Base-by-base conservation (phyloP, 148 eudicot genomes). In the Rhododendron henanense region DNA sequence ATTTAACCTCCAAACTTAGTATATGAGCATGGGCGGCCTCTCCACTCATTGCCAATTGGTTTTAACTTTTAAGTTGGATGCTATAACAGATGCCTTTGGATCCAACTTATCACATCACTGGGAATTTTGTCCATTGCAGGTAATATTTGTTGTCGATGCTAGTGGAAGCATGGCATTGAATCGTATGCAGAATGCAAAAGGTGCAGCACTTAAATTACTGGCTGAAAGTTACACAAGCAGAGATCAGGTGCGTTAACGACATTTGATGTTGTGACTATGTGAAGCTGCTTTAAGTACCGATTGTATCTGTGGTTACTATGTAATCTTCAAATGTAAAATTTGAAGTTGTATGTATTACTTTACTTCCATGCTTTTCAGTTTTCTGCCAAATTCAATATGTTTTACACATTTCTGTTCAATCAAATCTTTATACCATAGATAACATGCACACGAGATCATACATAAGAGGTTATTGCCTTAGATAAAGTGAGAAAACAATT, bases 131-230 rank as follows among this genome's bases (percentile, higher is more conserved):
- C 11, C 83, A 39, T 77, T 79, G 57, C 92, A 97, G 99, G 98
- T 96, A 44, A 97, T 95, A 87, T 95, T 95, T 91, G 98, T 97
- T 83, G 99, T 97, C 83, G 99, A 97, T 90, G 99, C 99, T 86
- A 97, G 99, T 93, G 99, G 99, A 88, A 97, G 99, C 91, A 97
- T 97, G 99, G 98, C 99, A 65, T 89, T 97, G 83, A 95, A 97
- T 89, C 92, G 99, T 73, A 97, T 97, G 99, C 99, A 97, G 89
- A 97, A 97, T 90, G 99, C 98, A 31, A 97, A 97, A 90, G 99
- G 99, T 47, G 98, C 99, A 50, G 98, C 99, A 33, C 98, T 97
- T 67, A 95, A 97, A 90, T 88, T 97, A 90, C 90, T 97, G 84
- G 98, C 98, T 47, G 99, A 97, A 90, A 97, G 99, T 88, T 97